A percentile compares a stretch with the other conserved stretches of the same genome.
Conservation (phyloP, 768 basidiomycete species). For the Boletus huronensis region DNA sequence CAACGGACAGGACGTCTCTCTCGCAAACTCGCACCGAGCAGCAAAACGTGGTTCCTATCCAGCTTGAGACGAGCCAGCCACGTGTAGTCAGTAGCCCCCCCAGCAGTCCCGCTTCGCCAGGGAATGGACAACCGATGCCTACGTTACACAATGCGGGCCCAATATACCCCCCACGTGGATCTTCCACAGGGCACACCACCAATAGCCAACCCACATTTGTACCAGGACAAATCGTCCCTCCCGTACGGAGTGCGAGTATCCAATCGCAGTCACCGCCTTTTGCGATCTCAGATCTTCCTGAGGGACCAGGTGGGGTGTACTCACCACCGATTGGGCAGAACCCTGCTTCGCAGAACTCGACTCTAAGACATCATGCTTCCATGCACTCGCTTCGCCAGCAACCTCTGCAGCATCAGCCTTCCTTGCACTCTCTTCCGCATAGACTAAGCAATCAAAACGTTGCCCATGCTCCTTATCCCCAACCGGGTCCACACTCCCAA, state of each 20-base stretch:
- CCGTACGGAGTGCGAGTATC: conserved; percentile 37
- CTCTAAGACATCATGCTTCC: conserved; percentile 22
- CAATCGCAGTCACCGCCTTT: conserved; percentile 25
- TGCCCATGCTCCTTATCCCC: conserved; percentile 16
- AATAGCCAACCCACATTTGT: conserved; percentile 30
- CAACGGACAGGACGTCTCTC: neutral
- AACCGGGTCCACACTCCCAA: conserved; percentile 8
- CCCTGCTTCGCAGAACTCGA: conserved; percentile 4
- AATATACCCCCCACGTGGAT: conserved; percentile 22
- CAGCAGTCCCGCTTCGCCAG: conserved; percentile 3
- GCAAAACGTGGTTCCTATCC: neutral
- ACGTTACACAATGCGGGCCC: conserved; percentile 17
- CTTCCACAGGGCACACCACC: conserved; percentile 17
- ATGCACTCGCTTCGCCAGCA: conserved; percentile 30
- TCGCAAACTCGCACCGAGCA: conserved; percentile 6
- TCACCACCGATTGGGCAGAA: conserved; percentile 16
- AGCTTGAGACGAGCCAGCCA: conserved; percentile 3
- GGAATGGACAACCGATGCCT: conserved; percentile 16
- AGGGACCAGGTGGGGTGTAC: conserved; percentile 14
- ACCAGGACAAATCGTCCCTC: conserved; percentile 37
- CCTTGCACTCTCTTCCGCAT: conserved; percentile 13
- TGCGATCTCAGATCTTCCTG: conserved; percentile 19
- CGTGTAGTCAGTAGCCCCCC: neutral
- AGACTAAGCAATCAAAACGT: conserved; percentile 11
- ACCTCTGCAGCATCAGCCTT: conserved; percentile 18